Conservation (phyloP, 148 eudicot species). For the Rhododendron simsii region DNA sequence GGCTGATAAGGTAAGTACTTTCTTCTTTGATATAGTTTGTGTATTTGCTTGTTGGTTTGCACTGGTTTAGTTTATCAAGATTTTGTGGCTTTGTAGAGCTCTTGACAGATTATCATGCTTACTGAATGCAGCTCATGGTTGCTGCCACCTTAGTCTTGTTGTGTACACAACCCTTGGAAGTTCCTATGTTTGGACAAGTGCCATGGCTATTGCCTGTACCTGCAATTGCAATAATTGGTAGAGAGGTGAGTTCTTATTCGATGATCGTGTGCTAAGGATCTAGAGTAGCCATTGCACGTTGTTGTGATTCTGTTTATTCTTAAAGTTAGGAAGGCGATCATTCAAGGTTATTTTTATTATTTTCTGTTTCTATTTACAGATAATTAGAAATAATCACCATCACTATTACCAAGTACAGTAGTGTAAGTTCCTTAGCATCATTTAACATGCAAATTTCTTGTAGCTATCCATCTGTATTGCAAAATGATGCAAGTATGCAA, state of each 20-base stretch:
- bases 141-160: constrained; percentile 89
- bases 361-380: not conserved
- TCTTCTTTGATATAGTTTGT: not conserved
- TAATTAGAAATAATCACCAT: not conserved
- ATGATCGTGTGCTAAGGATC: not conserved
- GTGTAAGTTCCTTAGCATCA: not conserved
- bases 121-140: constrained; percentile 88
- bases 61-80: constrained; percentile 1
- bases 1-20: constrained; percentile 78
- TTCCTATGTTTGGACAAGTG: constrained; percentile 52
- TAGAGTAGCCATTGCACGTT: not conserved
- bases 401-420: not conserved
- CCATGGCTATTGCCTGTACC: constrained; percentile 89
- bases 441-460: not conserved
- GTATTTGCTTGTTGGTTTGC: not conserved
- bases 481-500: not conserved
- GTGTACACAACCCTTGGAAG: constrained; percentile 80
- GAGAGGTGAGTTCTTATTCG: constrained; percentile 61
- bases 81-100: not conserved
- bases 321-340: not conserved
- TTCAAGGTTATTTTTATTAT: not conserved
- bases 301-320: not conserved
- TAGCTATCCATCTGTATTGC: not conserved
- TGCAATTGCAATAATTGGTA: constrained; percentile 86
- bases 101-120: constrained; percentile 25